phyloP scores from a whole-genome alignment of 2,329 filamentous ascomycete species.

The Aspergillus cejpii region DNA sequence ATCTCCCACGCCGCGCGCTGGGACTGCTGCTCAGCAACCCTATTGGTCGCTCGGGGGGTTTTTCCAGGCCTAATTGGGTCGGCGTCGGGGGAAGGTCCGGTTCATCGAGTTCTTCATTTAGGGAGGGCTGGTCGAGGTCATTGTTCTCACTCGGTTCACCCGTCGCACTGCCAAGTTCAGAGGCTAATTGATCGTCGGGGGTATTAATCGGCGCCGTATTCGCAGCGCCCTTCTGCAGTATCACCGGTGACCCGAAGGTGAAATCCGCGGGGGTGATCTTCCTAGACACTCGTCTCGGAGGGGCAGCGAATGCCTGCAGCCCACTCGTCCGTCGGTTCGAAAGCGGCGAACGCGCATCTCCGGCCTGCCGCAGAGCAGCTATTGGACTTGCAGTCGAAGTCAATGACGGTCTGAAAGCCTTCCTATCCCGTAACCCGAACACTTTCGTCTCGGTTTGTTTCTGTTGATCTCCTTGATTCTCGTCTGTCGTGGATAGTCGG shows the following conservation, averaged over 20 bases:
- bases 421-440: slow-evolving; percentile 33
- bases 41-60: slow-evolving; percentile 27
- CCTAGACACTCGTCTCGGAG: slow-evolving; percentile 32
- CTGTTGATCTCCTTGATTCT: slow-evolving; percentile 10
- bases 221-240: slow-evolving; percentile 8
- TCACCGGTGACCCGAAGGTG: slow-evolving; percentile 24
- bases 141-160: slow-evolving; percentile 16
- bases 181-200: slow-evolving; percentile 30
- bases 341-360: slow-evolving; percentile 15
- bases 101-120: slow-evolving; percentile 43
- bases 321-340: slow-evolving; percentile 26
- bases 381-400: slow-evolving; percentile 25
- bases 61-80: slow-evolving; percentile 36
- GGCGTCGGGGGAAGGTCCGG: slow-evolving; percentile 56
- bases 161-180: slow-evolving; percentile 29
- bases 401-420: slow-evolving; percentile 34
- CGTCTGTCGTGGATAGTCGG: slow-evolving; percentile 33
- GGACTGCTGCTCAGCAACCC: slow-evolving; percentile 36
- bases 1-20: slow-evolving; percentile 25
- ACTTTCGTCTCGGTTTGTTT: slow-evolving; percentile 15
- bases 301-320: slow-evolving; percentile 33
- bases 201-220: slow-evolving; percentile 16
- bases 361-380: slow-evolving; percentile 8
- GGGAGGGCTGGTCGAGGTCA: slow-evolving; percentile 15
- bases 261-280: slow-evolving; percentile 29